Conservation (phyloP, 2,329 filamentous ascomycete genomes). For the Talaromyces atroroseus region DNA sequence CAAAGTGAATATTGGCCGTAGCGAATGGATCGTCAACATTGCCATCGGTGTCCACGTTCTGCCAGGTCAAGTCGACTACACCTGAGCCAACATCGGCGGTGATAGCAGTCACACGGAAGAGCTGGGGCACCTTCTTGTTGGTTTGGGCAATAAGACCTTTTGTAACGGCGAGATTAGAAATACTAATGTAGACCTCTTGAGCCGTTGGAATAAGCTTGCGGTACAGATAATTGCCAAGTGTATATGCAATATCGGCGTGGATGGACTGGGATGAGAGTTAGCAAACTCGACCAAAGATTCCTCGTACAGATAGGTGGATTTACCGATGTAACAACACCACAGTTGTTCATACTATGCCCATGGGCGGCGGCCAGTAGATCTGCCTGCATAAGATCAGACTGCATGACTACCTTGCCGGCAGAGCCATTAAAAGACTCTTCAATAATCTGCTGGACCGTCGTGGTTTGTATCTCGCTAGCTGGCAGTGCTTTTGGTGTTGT, state of each 20-base stretch:
- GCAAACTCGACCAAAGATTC: not conserved
- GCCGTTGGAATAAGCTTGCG: slow-evolving; percentile 13
- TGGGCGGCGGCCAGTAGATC: slow-evolving; percentile 13
- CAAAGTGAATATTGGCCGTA: slow-evolving; percentile 17
- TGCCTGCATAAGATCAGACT: slow-evolving; percentile 15
- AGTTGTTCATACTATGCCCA: slow-evolving; percentile 19
- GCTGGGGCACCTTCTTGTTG: not conserved
- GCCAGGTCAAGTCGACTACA: slow-evolving; percentile 19
- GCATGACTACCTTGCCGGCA: slow-evolving; percentile 5
- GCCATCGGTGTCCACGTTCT: no score
- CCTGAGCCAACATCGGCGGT: slow-evolving; percentile 26
- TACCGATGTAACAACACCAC: slow-evolving; percentile 10
- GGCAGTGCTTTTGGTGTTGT: no score
- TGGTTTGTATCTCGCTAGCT: no score
- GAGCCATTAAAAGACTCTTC: slow-evolving; percentile 1
- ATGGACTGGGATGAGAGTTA: slow-evolving; percentile 9
- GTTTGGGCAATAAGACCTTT: slow-evolving; percentile 49
- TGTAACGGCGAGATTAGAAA: slow-evolving; percentile 18
- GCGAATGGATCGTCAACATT: slow-evolving; percentile 22
- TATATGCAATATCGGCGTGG: slow-evolving; percentile 22
- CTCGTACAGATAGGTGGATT: not conserved
- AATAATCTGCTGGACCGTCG: slow-evolving; percentile 11
- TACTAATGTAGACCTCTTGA: slow-evolving; percentile 16
- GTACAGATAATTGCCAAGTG: slow-evolving; percentile 19
- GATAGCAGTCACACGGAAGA: slow-evolving; percentile 35